Evolutionary conservation across 257 asterid species (phyloP).

Genomic region (Cruciata laevipes): DNA sequence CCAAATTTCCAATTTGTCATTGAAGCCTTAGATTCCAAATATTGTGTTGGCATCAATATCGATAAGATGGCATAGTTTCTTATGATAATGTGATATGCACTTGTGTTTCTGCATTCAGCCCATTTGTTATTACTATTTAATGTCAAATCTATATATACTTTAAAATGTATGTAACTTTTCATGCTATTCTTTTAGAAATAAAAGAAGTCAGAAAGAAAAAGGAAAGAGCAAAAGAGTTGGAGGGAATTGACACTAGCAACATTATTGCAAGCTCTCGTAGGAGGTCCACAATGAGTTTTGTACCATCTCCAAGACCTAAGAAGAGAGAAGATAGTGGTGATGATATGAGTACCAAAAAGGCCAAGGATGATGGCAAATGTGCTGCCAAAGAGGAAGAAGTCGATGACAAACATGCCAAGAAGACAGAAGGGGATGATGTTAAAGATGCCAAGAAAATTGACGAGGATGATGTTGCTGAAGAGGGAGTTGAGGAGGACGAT

Average conservation of each 20-base stretch:
- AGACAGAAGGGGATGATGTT: slow-evolving; percentile 4
- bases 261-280: slow-evolving; percentile 86
- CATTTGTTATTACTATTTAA: too few relatives aligned
- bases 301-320: slow-evolving; percentile 44
- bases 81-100: neutral
- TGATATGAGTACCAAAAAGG: slow-evolving; percentile 31
- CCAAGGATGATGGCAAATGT: slow-evolving; percentile 22
- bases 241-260: slow-evolving; percentile 92
- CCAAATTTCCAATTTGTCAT: too few relatives aligned
- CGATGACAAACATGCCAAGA: slow-evolving; percentile 8
- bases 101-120: neutral
- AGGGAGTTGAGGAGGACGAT: slow-evolving; percentile 14
- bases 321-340: slow-evolving; percentile 29
- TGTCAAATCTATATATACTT: too few relatives aligned
- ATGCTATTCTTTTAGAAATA: slow-evolving; percentile 44
- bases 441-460: slow-evolving; percentile 8
- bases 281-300: slow-evolving; percentile 67
- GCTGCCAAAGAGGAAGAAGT: slow-evolving; percentile 24
- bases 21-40: neutral
- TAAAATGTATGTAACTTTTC: neutral
- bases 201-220: slow-evolving; percentile 79
- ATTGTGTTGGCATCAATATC: neutral
- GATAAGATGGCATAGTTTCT: neutral
- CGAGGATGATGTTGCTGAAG: slow-evolving; percentile 10
- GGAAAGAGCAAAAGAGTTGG: slow-evolving; percentile 87